phyloP scores from a whole-genome alignment of 805 yeast genomes.

The Lachancea quebecensis region DNA sequence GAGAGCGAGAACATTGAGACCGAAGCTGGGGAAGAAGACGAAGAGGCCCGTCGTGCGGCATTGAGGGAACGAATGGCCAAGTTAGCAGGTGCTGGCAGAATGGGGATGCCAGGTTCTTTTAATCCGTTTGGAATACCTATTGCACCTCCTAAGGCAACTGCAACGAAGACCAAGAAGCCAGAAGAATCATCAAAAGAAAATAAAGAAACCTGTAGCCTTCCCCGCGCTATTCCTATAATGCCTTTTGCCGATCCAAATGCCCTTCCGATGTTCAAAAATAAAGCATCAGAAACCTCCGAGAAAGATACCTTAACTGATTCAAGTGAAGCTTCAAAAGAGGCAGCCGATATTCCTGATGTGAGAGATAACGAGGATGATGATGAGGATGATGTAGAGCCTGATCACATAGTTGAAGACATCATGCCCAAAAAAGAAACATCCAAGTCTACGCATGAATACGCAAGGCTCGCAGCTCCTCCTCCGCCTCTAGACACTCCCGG shows the following conservation, averaged over 20 bases:
- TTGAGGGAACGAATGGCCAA: conserved; percentile 95
- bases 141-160: conserved; percentile 18
- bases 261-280: conserved; percentile 11
- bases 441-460: conserved; percentile 8
- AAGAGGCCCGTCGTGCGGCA: conserved; percentile 66
- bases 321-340: background rate
- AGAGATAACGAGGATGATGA: conserved; percentile 5
- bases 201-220: conserved; percentile 13
- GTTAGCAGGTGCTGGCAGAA: conserved; percentile 75
- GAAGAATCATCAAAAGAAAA: conserved; percentile 15
- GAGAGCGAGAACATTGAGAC: conserved; percentile 42
- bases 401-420: conserved; percentile 9
- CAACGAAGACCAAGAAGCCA: conserved; percentile 4
- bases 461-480: conserved; percentile 4
- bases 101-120: conserved; percentile 44
- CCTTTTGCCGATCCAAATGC: conserved; percentile 42
- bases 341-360: background rate
- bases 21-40: conserved; percentile 59
- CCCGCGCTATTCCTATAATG: conserved; percentile 45
- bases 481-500: conserved; percentile 40
- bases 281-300: too few relatives aligned
- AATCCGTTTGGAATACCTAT: conserved; percentile 38
- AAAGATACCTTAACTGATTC: too few relatives aligned
- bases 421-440: background rate
- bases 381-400: background rate